A percentile compares a stretch with the other conserved stretches of the same genome.
Evolutionary conservation across 768 basidiomycete species (phyloP).

Genomic region (Leucocoprinus sp.): DNA sequence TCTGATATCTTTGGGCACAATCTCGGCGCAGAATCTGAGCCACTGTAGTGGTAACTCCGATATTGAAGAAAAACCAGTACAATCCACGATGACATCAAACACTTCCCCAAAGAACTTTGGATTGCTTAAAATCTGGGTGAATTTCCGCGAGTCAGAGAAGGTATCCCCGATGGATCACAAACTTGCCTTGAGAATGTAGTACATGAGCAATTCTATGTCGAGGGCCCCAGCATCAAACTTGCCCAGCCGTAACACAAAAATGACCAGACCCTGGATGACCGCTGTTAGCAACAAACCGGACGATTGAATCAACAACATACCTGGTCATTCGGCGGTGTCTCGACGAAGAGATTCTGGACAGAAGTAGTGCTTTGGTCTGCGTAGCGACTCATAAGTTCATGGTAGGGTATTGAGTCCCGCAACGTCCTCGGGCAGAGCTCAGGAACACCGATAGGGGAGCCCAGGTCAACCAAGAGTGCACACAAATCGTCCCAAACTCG

Average conservation of each 20-base stretch:
- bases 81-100: slow-evolving; percentile 76
- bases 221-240: slow-evolving; percentile 72
- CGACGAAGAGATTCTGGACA: slow-evolving; percentile 61
- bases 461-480: slow-evolving; percentile 70
- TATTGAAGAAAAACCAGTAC: slow-evolving; percentile 64
- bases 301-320: slow-evolving; percentile 24
- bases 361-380: slow-evolving; percentile 50
- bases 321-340: slow-evolving; percentile 31
- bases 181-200: slow-evolving; percentile 64
- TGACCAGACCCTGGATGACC: slow-evolving; percentile 33
- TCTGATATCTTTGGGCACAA: slow-evolving; percentile 65
- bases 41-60: slow-evolving; percentile 79
- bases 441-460: slow-evolving; percentile 60
- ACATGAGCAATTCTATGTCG: slow-evolving; percentile 72
- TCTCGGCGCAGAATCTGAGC: slow-evolving; percentile 70
- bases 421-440: slow-evolving; percentile 41
- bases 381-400: slow-evolving; percentile 60
- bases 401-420: slow-evolving; percentile 52
- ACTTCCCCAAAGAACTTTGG: slow-evolving; percentile 36
- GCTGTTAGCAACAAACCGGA: not conserved
- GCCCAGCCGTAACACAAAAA: slow-evolving; percentile 56
- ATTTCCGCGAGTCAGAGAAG: not conserved
- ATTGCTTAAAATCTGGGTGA: slow-evolving; percentile 26
- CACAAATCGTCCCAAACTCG: slow-evolving; percentile 82
- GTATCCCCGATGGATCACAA: slow-evolving; percentile 7